A percentile compares a stretch with the other conserved stretches of the same genome.
phyloP scores from a whole-genome alignment of 139 green algal genomes.

The Deuterostichococcus epilithicus region DNA sequence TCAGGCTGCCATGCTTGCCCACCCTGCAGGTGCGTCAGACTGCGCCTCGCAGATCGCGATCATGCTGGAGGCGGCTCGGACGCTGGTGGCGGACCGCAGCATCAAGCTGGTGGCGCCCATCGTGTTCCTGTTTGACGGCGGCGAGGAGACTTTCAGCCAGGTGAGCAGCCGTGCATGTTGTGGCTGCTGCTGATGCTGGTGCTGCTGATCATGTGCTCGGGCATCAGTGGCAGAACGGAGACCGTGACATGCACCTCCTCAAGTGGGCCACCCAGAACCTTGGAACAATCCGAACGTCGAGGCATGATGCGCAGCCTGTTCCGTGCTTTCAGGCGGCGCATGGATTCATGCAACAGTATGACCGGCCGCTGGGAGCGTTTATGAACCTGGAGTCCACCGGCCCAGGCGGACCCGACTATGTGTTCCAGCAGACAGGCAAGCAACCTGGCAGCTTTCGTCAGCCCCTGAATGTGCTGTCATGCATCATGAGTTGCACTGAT shows the following conservation, averaged over 20 bases:
- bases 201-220: too few species aligned
- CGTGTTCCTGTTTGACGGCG: slow-evolving; percentile 65
- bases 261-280: too few species aligned
- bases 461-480: too few species aligned
- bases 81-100: slow-evolving; percentile 27
- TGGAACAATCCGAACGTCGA: too few species aligned
- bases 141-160: slow-evolving; percentile 52
- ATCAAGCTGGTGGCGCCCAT: slow-evolving; percentile 41
- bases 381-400: slow-evolving; percentile 78
- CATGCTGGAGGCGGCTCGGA: slow-evolving; percentile 54
- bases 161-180: slow-evolving; percentile 3
- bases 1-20: neutral
- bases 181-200: too few species aligned
- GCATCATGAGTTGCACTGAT: neutral
- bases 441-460: neutral
- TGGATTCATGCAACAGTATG: slow-evolving; percentile 19
- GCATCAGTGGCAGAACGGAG: too few species aligned
- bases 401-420: slow-evolving; percentile 54
- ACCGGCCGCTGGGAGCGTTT: slow-evolving; percentile 47
- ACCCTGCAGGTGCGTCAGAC: slow-evolving; percentile 48
- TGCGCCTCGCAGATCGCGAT: slow-evolving; percentile 46
- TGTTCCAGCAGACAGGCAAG: slow-evolving; percentile 68
- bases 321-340: slow-evolving; percentile 14
- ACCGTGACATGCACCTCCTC: too few species aligned
- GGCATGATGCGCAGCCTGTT: too few species aligned